Base-by-base conservation (phyloP, 1,284 basidiomycete species). In the Trichosporon ovoides region DNA sequence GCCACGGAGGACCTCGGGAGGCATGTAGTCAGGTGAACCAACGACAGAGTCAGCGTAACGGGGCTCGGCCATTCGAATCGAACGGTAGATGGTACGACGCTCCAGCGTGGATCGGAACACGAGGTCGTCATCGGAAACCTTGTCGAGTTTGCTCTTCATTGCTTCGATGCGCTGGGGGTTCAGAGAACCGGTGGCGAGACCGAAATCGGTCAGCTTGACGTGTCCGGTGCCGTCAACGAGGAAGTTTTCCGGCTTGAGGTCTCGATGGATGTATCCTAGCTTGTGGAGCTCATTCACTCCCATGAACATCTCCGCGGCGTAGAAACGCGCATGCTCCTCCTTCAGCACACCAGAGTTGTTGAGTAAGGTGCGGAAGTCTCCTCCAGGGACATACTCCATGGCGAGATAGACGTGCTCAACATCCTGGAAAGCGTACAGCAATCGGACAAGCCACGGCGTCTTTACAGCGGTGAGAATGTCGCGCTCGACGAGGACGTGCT, bases 201-300 rank as follows among this genome's bases (percentile, higher is more conserved):
- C 96, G 75, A 98, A 99, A 77, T 99, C 96, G 7, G 96, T 98
- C 49, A 99, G 81, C 78, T 98, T 98, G 75, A 98, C 95, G 75
- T 99, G 96, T 1, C 96, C 96, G 10, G 87, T 86, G 10, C 88
- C 84, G 72, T 98, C 96, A 38, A 99, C 89, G 51, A 99, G 81
- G 82, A 99, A 98, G 78, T 99, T 99, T 83, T 98, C 95, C 1
- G 95, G 95, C 77, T 98, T 64, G 57, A 98, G 81, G 79, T 98
- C 95, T 60, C 95, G 89, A 79, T 98, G 95, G 63, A 97, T 93
- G 73, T 97, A 97, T 0, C 93, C 93, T 2, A 97, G 83, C 73
- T 91, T 93, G 79, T 97, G 93, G 18, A 97, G 80, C 73, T 95
- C 91, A 61, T 86, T 88, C 38, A 96, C 91, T 13, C 85, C 87